These are phyloP conservation scores for Lasiodiplodia gonubiensis DNA, from an alignment of 2,329 filamentous ascomycete genomes.

Conservation along the genomic window DNA sequence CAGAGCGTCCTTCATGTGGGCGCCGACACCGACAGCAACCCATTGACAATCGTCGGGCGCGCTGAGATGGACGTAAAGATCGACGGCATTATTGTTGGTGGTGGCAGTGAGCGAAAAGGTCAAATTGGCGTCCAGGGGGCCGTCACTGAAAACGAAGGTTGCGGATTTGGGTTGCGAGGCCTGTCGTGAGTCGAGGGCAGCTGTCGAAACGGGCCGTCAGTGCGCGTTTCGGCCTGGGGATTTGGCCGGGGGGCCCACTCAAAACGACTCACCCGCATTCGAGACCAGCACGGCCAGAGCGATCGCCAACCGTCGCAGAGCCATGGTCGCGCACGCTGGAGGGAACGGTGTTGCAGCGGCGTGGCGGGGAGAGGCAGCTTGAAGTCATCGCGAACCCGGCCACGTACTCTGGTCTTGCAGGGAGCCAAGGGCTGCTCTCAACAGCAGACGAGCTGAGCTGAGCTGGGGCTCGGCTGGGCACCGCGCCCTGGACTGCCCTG, in stretches of 20 bases:
- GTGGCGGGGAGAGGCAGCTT: neutral
- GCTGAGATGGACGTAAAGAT: constrained; percentile 63
- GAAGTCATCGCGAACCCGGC: neutral
- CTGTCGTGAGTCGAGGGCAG: neutral
- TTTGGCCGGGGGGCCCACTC: constrained; percentile 13
- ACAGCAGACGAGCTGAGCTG: constrained; percentile 9
- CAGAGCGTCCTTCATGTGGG: constrained; percentile 58
- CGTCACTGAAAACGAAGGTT: constrained; percentile 28
- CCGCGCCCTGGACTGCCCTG: neutral
- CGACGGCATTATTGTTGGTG: constrained; percentile 40
- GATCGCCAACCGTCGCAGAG: constrained; percentile 16
- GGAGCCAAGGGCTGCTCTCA: neutral
- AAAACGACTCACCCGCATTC: constrained; percentile 17
- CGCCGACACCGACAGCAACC: constrained; percentile 63
- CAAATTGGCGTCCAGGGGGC: constrained; percentile 31
- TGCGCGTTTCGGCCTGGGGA: constrained; percentile 19
- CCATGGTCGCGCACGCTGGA: neutral
- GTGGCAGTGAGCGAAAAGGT: constrained; percentile 34
- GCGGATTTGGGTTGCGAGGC: neutral
- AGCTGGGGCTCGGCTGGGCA: neutral
- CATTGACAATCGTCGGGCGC: constrained; percentile 56
- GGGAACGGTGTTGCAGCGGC: neutral
- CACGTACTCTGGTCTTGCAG: neutral
- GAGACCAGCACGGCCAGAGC: constrained; percentile 17
- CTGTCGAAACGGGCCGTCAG: constrained; percentile 15